Evolutionary conservation across 1,284 basidiomycete genomes (phyloP).

Genomic region (Xanthoconium separans): DNA sequence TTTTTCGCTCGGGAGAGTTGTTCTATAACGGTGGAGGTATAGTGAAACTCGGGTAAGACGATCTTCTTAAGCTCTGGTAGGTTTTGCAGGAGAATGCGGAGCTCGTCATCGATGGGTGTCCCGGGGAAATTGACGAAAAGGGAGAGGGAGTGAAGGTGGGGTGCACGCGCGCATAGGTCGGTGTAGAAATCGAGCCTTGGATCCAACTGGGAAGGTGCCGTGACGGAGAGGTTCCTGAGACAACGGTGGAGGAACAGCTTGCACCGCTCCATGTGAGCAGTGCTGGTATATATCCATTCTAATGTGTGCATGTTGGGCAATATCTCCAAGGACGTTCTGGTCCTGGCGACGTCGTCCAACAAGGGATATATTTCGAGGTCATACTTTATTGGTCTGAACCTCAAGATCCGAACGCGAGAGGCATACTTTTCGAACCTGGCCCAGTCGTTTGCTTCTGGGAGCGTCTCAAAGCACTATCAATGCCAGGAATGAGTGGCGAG

Average conservation of each 20-base stretch:
- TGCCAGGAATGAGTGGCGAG: neutral
- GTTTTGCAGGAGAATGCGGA: constrained; percentile 38
- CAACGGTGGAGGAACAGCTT: constrained; percentile 45
- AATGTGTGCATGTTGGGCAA: constrained; percentile 55
- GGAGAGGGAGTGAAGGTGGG: constrained; percentile 45
- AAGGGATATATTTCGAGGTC: constrained; percentile 21
- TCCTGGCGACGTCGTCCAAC: constrained; percentile 55
- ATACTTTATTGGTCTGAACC: constrained; percentile 18
- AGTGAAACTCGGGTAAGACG: constrained; percentile 49
- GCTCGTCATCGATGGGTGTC: constrained; percentile 35
- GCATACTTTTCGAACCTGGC: constrained; percentile 53
- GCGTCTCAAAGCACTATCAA: constrained; percentile 41
- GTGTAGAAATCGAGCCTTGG: constrained; percentile 40
- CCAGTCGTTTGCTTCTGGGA: constrained; percentile 55
- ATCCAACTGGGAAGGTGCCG: constrained; percentile 13
- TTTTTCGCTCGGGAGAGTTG: constrained; percentile 44
- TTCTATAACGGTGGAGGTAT: constrained; percentile 47
- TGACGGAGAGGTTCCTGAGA: constrained; percentile 35
- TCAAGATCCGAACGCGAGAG: constrained; percentile 48
- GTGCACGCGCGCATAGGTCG: constrained; percentile 53
- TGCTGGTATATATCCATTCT: constrained; percentile 34
- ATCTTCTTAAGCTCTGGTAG: constrained; percentile 49
- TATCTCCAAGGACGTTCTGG: constrained; percentile 49
- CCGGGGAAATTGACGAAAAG: constrained; percentile 40
- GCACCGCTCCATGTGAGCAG: constrained; percentile 34